Conservation (phyloP, 768 basidiomycete species). For the Tremella fuciformis region DNA sequence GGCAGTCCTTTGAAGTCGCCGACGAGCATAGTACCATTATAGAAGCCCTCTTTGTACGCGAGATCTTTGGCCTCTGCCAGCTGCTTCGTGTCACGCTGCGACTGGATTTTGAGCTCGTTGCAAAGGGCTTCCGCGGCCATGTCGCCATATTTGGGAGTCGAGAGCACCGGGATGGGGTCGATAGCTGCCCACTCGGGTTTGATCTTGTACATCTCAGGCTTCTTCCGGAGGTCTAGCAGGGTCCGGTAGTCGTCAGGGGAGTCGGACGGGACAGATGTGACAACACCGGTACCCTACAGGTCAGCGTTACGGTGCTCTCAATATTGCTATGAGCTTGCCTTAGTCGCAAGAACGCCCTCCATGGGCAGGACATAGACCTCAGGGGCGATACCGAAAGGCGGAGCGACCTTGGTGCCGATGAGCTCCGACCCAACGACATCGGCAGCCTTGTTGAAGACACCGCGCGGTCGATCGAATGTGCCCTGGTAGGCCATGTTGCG, state of each 20-base stretch:
- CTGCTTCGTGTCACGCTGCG: constrained; percentile 88
- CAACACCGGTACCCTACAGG: constrained; percentile 85
- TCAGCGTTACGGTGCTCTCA: no score
- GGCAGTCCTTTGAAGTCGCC: constrained; percentile 85
- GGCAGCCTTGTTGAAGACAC: constrained; percentile 67
- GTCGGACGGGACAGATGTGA: constrained; percentile 96
- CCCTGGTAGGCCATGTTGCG: constrained; percentile 99
- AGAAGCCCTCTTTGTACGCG: constrained; percentile 98
- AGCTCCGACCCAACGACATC: constrained; percentile 76
- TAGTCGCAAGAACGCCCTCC: constrained; percentile 94
- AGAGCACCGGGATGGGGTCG: constrained; percentile 81
- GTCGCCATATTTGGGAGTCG: constrained; percentile 88
- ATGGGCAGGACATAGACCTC: constrained; percentile 97
- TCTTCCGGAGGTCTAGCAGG: constrained; percentile 86
- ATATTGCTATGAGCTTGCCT: no score
- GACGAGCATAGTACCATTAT: constrained; percentile 82
- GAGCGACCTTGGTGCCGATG: constrained; percentile 83
- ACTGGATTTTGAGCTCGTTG: constrained; percentile 87
- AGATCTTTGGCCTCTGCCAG: constrained; percentile 95
- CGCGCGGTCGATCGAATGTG: constrained; percentile 64
- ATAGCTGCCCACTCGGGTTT: constrained; percentile 79
- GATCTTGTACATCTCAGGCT: constrained; percentile 93
- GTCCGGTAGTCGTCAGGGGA: constrained; percentile 96
- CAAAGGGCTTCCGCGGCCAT: constrained; percentile 79
- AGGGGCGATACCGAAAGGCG: constrained; percentile 74